Percentiles rank a stretch among this genome's conserved stretches.
Evolutionary conservation across 2,329 filamentous ascomycete genomes (phyloP).

Genomic region (Botrytis hyacinthi): DNA sequence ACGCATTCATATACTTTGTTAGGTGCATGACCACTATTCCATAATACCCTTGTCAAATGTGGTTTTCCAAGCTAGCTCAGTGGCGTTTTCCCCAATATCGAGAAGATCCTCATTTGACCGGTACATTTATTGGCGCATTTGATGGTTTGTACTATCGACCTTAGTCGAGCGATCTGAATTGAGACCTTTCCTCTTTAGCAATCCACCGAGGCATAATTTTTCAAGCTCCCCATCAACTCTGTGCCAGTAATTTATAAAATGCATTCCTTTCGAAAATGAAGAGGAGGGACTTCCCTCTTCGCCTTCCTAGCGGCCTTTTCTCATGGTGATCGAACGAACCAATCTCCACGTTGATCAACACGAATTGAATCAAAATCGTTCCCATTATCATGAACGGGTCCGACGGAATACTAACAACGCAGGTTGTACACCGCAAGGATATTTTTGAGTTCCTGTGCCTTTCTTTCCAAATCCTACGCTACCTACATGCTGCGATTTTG

Average conservation of each 20-base stretch:
- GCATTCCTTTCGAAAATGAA: background rate
- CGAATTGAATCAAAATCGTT: background rate
- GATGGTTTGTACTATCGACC: background rate
- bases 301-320: background rate
- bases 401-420: background rate
- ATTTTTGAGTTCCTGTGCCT: conserved; percentile 15
- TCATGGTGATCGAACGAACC: background rate
- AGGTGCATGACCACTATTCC: background rate
- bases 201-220: background rate
- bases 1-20: background rate
- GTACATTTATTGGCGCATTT: background rate
- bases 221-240: background rate
- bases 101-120: conserved; percentile 9
- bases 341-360: background rate
- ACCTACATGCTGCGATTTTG: background rate
- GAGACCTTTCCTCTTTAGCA: background rate
- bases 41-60: background rate
- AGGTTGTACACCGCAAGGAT: background rate
- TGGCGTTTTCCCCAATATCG: background rate
- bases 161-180: background rate
- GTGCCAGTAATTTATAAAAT: background rate
- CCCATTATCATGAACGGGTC: background rate
- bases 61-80: background rate
- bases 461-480: background rate
- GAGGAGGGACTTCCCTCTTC: background rate